Evolutionary conservation across 495 filamentous ascomycete genomes (phyloP), one percentile per base, ranked within the genome.

Genomic region (Pyronema domesticum): DNA sequence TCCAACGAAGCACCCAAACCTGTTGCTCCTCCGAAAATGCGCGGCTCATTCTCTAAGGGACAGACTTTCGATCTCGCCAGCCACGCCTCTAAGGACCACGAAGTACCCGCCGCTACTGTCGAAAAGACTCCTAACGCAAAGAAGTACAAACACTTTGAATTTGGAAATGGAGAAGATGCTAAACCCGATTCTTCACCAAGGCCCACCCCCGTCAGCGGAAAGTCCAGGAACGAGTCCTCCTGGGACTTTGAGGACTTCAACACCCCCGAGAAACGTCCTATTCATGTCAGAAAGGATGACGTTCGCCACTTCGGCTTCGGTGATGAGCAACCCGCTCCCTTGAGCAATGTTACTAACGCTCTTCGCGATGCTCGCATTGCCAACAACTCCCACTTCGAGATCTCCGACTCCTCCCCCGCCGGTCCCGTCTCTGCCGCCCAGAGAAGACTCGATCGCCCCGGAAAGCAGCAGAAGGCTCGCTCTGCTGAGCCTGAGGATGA

Each of bases 191-290:
- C 18, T n/a, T 9, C 36, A 17, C n/a, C 15, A 37, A 55, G 17
- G 44, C 48, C 48, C 30, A n/a, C 13, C 13, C 48, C 48, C 36
- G 10, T 10, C 4, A 51, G 3, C 19, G 13, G 40, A 34, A 53
- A 42, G 51, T 36, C 45, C 9, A 47, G 14, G 45, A n/a, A 19
- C 45, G 45, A 36, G 67, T 30, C 23, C 42, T 77, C 82, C 50
- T 94, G 88, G 87, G 79, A 79, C 44, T 94, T 94, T 68, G 82
- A 84, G 44, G 86, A 93, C 67, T 89, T 89, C 61, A 68, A 69
- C 15, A 89, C 88, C 3, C 89, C 91, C 0, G 73, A 81, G 58
- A 94, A 93, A 69, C 72, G 72, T 46, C 60, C 65, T 3, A 60
- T 78, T 55, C 56, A 64, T 17, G 69, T 72, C 15, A 69, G 72